Evolutionary conservation across 1,284 basidiomycete species (phyloP).

Genomic region (Fomes fomentarius): DNA sequence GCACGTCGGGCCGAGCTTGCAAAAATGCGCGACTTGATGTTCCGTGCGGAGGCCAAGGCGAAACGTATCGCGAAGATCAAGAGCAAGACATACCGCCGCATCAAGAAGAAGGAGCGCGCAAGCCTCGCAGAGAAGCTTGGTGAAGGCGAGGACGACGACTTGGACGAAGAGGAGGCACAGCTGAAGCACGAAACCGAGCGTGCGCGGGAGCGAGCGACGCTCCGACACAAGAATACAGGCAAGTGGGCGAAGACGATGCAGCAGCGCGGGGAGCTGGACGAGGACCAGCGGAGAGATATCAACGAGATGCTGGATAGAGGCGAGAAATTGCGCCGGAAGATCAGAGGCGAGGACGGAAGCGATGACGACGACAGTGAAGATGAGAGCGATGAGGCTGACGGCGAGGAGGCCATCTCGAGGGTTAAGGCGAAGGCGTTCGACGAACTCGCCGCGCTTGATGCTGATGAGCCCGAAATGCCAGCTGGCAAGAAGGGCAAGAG

Average conservation of each 20-base stretch:
- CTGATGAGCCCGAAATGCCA: slow-evolving; percentile 35
- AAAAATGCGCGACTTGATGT: slow-evolving; percentile 91
- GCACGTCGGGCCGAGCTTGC: slow-evolving; percentile 82
- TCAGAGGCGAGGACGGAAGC: slow-evolving; percentile 58
- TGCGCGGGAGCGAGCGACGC: slow-evolving; percentile 84
- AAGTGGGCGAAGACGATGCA: slow-evolving; percentile 81
- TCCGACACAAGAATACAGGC: slow-evolving; percentile 82
- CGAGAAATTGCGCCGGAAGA: slow-evolving; percentile 73
- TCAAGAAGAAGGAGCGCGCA: slow-evolving; percentile 81
- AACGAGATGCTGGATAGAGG: slow-evolving; percentile 79
- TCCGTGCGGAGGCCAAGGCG: slow-evolving; percentile 91
- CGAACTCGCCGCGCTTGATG: slow-evolving; percentile 60
- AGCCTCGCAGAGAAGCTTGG: slow-evolving; percentile 57
- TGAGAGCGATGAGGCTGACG: slow-evolving; percentile 45
- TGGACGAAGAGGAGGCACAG: slow-evolving; percentile 59
- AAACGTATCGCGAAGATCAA: slow-evolving; percentile 95
- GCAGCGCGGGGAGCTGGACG: slow-evolving; percentile 63
- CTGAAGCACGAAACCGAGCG: slow-evolving; percentile 79
- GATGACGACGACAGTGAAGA: slow-evolving; percentile 51
- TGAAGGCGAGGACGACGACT: slow-evolving; percentile 47
- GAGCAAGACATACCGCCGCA: slow-evolving; percentile 89
- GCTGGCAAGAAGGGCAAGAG: slow-evolving; percentile 54
- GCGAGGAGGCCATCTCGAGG: slow-evolving; percentile 47
- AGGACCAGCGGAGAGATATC: slow-evolving; percentile 72
- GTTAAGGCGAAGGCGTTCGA: slow-evolving; percentile 75